Evolutionary conservation across 1,284 basidiomycete genomes (phyloP), one percentile per base, ranked within the genome.

Genomic region (Serendipita sp.): DNA sequence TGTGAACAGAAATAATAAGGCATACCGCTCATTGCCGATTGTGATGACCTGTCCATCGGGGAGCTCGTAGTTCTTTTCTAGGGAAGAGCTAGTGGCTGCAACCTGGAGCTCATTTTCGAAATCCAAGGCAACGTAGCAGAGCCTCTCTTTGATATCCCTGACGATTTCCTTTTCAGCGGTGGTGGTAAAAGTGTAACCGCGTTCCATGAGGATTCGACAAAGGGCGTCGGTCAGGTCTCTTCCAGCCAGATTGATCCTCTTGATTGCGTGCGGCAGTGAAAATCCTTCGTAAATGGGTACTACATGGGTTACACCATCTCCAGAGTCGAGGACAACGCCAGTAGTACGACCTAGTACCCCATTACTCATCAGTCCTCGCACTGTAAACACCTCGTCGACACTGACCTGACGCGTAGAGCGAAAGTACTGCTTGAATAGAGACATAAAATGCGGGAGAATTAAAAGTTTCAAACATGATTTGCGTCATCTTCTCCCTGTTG

Each of bases 381-480:
- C 35, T 38, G 12, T 38, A 38, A 6, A 5, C 6, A 12, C 12
- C 35, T 38, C 12, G 6, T 38, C 35, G 5, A 38, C 80, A 82
- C 77, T 91, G 88, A 78, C 92, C 92, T 64, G 91, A 94, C 41
- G 92, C 91, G 77, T 93, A 94, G 62, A 94, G 82, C 43, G 91
- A 93, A 47, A 95, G 82, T 63, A 93, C 91, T 73, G 91, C 91
- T 78, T 94, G 92, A 75, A 93, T 93, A 64, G 88, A 82, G 69
- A 93, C 91, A 79, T 93, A 93, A 81, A 94, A 93, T 15, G 91
- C 91, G 63, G 91, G 91, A 3, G 83, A 84, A 77, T 93, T 94
- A 84, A 95, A 94, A 55, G 91, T 94, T 81, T 95, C 91, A 75
- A 95, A 95, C 89, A 93, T 93, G 81, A 93, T 93, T 78, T 93